Percentiles rank a stretch among this genome's conserved stretches.
Evolutionary conservation across 2,329 filamentous ascomycete genomes (phyloP).

Genomic region (Colletotrichum eremochloae): DNA sequence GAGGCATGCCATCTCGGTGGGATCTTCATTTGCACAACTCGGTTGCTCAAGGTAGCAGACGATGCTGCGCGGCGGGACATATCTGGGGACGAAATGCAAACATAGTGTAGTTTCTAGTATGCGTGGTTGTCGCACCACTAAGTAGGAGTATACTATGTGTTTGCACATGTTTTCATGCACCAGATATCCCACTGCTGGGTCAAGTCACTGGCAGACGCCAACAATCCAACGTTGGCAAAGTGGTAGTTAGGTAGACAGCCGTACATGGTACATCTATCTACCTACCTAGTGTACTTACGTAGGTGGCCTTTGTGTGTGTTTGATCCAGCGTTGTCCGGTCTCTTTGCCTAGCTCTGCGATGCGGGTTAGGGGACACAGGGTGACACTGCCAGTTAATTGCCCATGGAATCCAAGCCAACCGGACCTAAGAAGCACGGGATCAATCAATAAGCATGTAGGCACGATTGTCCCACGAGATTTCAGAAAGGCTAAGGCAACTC

Average conservation of each 20-base stretch:
- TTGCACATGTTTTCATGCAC: too few species aligned
- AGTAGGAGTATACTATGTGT: too few species aligned
- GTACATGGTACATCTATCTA: constrained; percentile 14
- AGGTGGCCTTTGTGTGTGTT: neutral
- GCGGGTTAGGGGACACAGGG: constrained; percentile 25
- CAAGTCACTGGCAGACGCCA: constrained; percentile 30
- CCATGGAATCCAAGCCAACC: constrained; percentile 12
- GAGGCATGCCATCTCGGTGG: neutral
- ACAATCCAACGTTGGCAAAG: neutral
- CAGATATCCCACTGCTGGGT: neutral
- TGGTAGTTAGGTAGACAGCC: neutral
- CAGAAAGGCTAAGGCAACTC: neutral
- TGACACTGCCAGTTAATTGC: constrained; percentile 20
- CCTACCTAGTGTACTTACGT: too few species aligned
- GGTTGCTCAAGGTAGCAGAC: constrained; percentile 1
- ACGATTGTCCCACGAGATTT: neutral
- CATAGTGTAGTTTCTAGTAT: too few species aligned
- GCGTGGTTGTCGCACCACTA: too few species aligned
- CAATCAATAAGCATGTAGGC: too few species aligned
- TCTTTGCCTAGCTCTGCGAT: constrained; percentile 8
- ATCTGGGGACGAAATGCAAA: too few species aligned
- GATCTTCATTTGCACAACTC: constrained; percentile 21
- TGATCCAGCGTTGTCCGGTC: neutral
- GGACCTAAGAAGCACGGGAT: neutral
- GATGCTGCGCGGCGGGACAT: neutral